Base-by-base conservation (phyloP, 805 yeast genomes). In the Suhomyces prunicola region DNA sequence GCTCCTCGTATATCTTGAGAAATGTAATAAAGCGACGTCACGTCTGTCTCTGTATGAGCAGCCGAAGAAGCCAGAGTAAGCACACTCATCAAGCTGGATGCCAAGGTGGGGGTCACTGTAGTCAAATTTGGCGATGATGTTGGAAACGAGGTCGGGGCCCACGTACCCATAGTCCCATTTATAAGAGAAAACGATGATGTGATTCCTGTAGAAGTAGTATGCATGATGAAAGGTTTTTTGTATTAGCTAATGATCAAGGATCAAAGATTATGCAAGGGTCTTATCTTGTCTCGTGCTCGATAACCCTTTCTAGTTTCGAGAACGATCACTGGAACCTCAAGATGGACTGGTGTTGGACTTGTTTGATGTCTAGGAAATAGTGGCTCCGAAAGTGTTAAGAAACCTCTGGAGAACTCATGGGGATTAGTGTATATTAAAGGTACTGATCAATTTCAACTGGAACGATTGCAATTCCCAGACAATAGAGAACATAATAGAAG, bases 1-100 rank as follows among this genome's bases (percentile, higher is more conserved):
- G 65, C 66, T 2, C 64, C 65, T 42, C 61, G 54, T 15, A 51
- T 59, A 2, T 48, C 54, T 5, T 60, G 48, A 1, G 60, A 57
- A 44, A 63, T 41, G 36, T 33, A 51, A 47, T 58, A 58, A 48
- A 60, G 54, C 9, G 59, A 61, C 9, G 49, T 26, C 13, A 42
- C 40, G 36, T 55, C 51, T 12, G 64, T 60, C 44, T 46, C 50
- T 27, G 62, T 51, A 7, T 61, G 60, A 24, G 56, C 57, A 10
- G 58, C 61, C 4, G 46, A 19, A 3, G 61, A 51, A 2, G 57
- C 57, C 36, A 59, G 56, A 15, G 50, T 22, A 8, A 63, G 54
- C 5, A 55, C 48, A n/a, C 44, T 47, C 17, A 54, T 24, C 10
- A 62, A 35, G 7, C 56, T 60, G 3, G 53, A 39, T 4, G 50